These are phyloP conservation scores for Nicotiana obtusifolia DNA, from an alignment of 257 asterid species.

Conservation along the genomic window DNA sequence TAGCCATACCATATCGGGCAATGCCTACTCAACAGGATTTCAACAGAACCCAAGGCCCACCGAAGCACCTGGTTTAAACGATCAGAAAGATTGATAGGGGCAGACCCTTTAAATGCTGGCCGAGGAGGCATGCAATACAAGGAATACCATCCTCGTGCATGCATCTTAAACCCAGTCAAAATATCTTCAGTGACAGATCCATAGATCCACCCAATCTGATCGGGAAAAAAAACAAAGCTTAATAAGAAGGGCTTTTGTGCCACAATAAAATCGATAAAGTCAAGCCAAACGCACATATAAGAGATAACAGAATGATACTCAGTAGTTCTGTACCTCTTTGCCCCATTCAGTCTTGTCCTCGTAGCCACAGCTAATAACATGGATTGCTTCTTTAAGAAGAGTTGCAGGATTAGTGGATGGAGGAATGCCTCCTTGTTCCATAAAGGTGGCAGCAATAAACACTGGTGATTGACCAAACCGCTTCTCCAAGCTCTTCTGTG, in stretches of 20 bases:
- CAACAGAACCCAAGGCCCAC: conserved; percentile 94
- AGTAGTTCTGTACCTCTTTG: conserved; percentile 57
- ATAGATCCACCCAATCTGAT: conserved; percentile 91
- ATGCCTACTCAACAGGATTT: conserved; percentile 82
- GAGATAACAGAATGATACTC: not conserved
- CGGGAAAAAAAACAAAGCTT: not conserved
- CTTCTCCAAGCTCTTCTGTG: conserved; percentile 91
- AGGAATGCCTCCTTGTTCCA: conserved; percentile 92
- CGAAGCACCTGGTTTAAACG: conserved; percentile 92
- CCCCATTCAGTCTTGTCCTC: conserved; percentile 99
- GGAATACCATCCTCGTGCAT: conserved; percentile 89
- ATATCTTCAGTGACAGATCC: conserved; percentile 96
- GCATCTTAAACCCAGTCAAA: conserved; percentile 93
- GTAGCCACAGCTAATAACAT: conserved; percentile 93
- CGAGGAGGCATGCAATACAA: conserved; percentile 84
- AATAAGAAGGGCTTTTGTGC: not conserved
- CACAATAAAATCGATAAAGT: not conserved
- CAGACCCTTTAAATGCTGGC: conserved; percentile 91
- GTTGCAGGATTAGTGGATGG: conserved; percentile 71
- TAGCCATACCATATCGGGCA: conserved; percentile 95
- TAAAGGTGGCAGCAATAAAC: conserved; percentile 85
- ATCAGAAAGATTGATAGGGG: conserved; percentile 93
- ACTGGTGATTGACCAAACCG: conserved; percentile 95
- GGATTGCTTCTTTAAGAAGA: conserved; percentile 93
- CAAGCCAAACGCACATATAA: not conserved